phyloP scores from a whole-genome alignment of 305 asterid species.

The Solanum chacoense region DNA sequence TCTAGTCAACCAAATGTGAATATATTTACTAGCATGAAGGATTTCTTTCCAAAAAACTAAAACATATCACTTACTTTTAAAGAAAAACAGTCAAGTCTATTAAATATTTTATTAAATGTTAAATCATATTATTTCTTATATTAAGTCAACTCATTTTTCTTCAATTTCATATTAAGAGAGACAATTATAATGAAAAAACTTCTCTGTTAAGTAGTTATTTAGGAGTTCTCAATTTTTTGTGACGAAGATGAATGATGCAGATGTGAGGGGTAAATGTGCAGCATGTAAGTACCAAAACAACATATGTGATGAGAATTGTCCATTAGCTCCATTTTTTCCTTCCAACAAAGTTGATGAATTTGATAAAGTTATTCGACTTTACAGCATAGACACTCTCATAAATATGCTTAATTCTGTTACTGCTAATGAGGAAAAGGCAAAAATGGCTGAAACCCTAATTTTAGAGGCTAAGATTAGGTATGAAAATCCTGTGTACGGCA shows the following conservation, averaged over 20 bases:
- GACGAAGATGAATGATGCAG: neutral
- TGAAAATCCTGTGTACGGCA: slow-evolving; percentile 8
- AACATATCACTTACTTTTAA: neutral
- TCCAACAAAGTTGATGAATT: slow-evolving; percentile 4
- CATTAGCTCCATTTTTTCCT: slow-evolving; percentile 1
- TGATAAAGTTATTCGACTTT: neutral
- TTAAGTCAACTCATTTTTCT: neutral
- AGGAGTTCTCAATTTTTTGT: neutral
- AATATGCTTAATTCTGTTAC: neutral
- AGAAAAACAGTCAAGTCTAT: neutral
- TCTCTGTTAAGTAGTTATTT: neutral
- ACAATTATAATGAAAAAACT: neutral
- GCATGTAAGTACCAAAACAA: neutral
- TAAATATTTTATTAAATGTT: too few relatives aligned
- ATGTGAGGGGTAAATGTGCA: too few relatives aligned
- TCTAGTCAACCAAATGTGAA: neutral
- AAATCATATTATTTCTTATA: too few relatives aligned
- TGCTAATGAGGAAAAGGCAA: neutral
- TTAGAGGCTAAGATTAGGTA: slow-evolving; percentile 7
- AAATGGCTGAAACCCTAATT: neutral
- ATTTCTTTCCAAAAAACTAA: neutral
- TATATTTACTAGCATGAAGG: neutral
- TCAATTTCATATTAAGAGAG: neutral
- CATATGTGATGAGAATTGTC: neutral
- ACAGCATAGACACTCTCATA: neutral